Evolutionary conservation across 78 protist genomes (phyloP).

Genomic region (Anaeramoeba flamelloides): DNA sequence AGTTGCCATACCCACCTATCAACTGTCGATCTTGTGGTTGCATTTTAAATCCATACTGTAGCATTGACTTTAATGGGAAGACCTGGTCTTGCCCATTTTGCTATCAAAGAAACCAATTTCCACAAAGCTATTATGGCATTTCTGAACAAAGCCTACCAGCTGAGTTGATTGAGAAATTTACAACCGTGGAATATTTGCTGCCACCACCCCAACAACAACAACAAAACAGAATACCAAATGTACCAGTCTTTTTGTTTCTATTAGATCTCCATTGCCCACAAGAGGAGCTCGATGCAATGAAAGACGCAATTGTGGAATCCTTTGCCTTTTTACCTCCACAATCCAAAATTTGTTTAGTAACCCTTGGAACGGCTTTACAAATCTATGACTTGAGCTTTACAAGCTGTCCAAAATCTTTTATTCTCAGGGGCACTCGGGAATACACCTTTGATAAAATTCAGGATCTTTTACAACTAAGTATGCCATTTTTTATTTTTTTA

Average conservation of each 20-base stretch:
- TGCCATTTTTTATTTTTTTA: too few relatives aligned
- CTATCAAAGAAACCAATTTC: constrained; percentile 65
- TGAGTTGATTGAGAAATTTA: constrained; percentile 49
- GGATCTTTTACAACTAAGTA: too few relatives aligned
- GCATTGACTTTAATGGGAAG: background rate
- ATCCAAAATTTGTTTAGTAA: constrained; percentile 73
- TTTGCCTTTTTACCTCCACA: constrained; percentile 60
- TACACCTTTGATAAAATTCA: too few relatives aligned
- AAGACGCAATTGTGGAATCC: constrained; percentile 57
- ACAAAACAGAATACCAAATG: constrained; percentile 16
- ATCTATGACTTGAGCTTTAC: background rate
- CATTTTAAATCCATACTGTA: background rate
- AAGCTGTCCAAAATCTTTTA: background rate
- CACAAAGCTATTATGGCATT: constrained; percentile 60
- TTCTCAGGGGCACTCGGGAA: background rate
- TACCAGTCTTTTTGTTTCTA: constrained; percentile 70
- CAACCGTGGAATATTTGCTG: background rate
- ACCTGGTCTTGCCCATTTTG: constrained; percentile 77
- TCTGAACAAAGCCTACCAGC: constrained; percentile 59
- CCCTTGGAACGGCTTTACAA: constrained; percentile 72
- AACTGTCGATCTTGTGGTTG: background rate
- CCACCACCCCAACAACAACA: background rate
- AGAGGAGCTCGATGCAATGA: constrained; percentile 60
- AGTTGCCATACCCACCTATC: too few relatives aligned
- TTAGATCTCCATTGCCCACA: constrained; percentile 65